A percentile compares a stretch with the other conserved stretches of the same genome.
phyloP scores from a whole-genome alignment of 768 basidiomycete species.

The Russula virescens region DNA sequence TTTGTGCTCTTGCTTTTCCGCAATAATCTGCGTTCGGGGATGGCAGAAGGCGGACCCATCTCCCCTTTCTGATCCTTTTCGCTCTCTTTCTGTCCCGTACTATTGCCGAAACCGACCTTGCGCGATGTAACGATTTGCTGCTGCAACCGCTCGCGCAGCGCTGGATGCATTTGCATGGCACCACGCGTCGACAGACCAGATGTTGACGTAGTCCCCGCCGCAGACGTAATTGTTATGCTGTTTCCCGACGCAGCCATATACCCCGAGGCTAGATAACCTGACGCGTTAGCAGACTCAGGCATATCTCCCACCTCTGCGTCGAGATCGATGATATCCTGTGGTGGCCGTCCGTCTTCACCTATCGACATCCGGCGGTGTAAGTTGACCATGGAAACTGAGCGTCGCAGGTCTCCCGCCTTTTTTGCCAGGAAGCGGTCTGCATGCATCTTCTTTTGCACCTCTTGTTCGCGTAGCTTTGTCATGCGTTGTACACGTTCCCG shows the following conservation, averaged over 20 bases:
- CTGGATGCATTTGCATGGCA: slow-evolving; percentile 43
- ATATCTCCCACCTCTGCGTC: slow-evolving; percentile 36
- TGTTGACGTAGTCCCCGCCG: slow-evolving; percentile 78
- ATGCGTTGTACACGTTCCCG: slow-evolving; percentile 31
- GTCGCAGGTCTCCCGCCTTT: slow-evolving; percentile 55
- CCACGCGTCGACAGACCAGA: slow-evolving; percentile 42
- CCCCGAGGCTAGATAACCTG: slow-evolving; percentile 61
- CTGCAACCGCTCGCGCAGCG: slow-evolving; percentile 51
- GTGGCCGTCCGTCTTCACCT: slow-evolving; percentile 32
- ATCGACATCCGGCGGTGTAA: slow-evolving; percentile 50
- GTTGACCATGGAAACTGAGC: slow-evolving; percentile 71
- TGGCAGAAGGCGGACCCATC: slow-evolving; percentile 66
- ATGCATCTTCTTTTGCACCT: slow-evolving; percentile 27
- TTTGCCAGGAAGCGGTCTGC: slow-evolving; percentile 30
- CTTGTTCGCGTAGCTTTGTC: slow-evolving; percentile 28
- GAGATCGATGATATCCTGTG: slow-evolving; percentile 40
- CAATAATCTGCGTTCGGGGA: slow-evolving; percentile 50
- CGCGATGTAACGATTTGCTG: slow-evolving; percentile 66
- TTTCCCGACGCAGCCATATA: slow-evolving; percentile 95
- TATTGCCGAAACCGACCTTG: slow-evolving; percentile 36
- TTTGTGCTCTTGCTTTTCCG: slow-evolving; percentile 80
- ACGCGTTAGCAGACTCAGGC: slow-evolving; percentile 56
- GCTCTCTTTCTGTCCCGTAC: slow-evolving; percentile 29
- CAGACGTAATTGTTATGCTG: slow-evolving; percentile 87
- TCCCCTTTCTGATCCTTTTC: slow-evolving; percentile 34